Evolutionary conservation across 306 rosid species (phyloP), one percentile per base, ranked within the genome.

Genomic region (Glycyrrhiza uralensis): DNA sequence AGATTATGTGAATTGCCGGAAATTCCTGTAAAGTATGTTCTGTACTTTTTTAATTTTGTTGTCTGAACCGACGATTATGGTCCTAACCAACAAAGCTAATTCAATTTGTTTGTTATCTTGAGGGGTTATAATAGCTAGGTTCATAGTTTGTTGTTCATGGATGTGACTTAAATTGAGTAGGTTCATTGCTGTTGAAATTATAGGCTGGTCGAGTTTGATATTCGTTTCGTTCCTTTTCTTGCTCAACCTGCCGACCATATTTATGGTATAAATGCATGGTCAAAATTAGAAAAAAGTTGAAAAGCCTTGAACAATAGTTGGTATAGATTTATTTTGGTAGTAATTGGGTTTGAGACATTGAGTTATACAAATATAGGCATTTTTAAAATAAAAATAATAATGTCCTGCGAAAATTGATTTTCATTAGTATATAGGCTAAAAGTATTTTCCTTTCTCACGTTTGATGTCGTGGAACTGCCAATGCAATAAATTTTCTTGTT

Each of bases 101-200:
- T 62, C 49, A 47, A 60, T 7, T 30, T 32, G 20, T 23, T 47
- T 73, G 51, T 33, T 41, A 14, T 61, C 13, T 0, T 4, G 22
- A 50, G 57, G 41, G 4, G n/a, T 41, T 51, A 2, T 19, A 8
- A 13, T 64, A 20, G 23, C 7, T 42, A 23, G 45, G 12, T 33
- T 69, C n/a, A 20, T 28, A 38, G 41, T 36, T 69, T 69, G 14
- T 13, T 49, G 22, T 52, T 36, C 18, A 24, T 24, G 29, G 19
- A n/a, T n/a, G n/a, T n/a, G 57, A 57, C 69, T 14, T 68, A 24
- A 59, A 45, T 76, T 56, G 69, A 32, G 57, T 29, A 10, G 64
- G 46, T 64, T 8, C 10, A 17, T 51, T 52, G 67, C 5, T 28
- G 73, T 42, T 52, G 59, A 66, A 20, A 55, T 42, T 44, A 8